A percentile compares a stretch with the other conserved stretches of the same genome.
Evolutionary conservation across 1,139 yeast genomes (phyloP).

Genomic region (Cylindricascospora bacillispora): DNA sequence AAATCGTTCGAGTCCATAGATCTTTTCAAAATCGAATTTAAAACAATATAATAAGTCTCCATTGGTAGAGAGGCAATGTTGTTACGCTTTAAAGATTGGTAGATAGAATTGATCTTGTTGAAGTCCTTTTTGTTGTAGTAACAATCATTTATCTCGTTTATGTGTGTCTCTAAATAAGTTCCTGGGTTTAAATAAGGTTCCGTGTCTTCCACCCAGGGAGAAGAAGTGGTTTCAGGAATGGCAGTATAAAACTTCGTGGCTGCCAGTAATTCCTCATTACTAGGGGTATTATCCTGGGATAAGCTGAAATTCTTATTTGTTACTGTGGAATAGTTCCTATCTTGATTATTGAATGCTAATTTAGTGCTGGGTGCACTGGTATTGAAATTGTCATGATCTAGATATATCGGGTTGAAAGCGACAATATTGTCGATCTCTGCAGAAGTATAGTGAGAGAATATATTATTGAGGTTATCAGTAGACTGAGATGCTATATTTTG

Average conservation of each 20-base stretch:
- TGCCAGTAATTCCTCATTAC: no score
- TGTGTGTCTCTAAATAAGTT: slow-evolving; percentile 16
- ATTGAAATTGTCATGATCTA: not conserved
- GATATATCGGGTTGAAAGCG: not conserved
- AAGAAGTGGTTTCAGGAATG: slow-evolving; percentile 1
- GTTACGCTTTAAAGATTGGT: slow-evolving; percentile 30
- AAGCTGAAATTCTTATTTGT: not conserved
- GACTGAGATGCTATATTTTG: not conserved
- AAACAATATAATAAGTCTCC: slow-evolving; percentile 24
- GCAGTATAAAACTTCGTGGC: not conserved
- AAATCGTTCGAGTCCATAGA: slow-evolving; percentile 30
- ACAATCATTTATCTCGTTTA: slow-evolving; percentile 16
- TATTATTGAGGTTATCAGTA: not conserved
- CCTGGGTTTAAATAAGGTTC: slow-evolving; percentile 18
- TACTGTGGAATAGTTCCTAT: slow-evolving; percentile 1
- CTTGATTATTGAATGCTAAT: not conserved
- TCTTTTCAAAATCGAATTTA: slow-evolving; percentile 26
- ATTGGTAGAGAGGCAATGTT: slow-evolving; percentile 25
- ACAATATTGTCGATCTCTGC: not conserved
- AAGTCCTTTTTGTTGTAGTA: slow-evolving; percentile 17
- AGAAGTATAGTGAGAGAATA: not conserved
- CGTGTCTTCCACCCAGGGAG: slow-evolving; percentile 23
- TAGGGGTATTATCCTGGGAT: not conserved
- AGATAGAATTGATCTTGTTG: slow-evolving; percentile 28
- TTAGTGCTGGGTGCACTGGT: not conserved